Evolutionary conservation across 2,329 filamentous ascomycete genomes (phyloP).

Genomic region (Botrytis squamosa): DNA sequence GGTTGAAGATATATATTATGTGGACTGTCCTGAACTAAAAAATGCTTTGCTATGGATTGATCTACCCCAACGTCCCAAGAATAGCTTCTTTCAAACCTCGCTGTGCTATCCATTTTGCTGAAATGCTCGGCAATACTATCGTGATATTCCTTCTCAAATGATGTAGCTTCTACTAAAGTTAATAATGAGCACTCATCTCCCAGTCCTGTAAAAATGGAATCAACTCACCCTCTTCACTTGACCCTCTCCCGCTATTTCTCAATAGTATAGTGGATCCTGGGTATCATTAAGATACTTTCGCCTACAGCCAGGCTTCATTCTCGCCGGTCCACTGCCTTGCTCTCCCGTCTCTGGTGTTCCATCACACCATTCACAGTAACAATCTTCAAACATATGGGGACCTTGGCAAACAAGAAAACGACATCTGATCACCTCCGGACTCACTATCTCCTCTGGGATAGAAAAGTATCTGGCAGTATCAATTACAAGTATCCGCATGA

Average conservation of each 20-base stretch:
- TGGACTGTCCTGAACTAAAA: not conserved
- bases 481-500: not conserved
- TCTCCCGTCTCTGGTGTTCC: not conserved
- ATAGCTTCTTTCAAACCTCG: not conserved
- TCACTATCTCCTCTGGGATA: not conserved
- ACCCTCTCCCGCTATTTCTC: not conserved
- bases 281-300: not conserved
- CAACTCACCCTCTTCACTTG: not conserved
- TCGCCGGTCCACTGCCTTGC: not conserved
- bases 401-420: not conserved
- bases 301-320: not conserved
- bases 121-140: fast-evolving
- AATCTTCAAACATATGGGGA: not conserved
- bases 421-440: not conserved
- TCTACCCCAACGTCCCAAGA: not conserved
- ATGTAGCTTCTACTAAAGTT: not conserved
- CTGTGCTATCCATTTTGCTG: not conserved
- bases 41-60: not conserved
- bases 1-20: not conserved
- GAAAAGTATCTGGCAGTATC: not conserved
- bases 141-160: fast-evolving
- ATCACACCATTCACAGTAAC: not conserved
- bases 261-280: not conserved
- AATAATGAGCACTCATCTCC: not conserved
- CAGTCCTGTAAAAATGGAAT: not conserved